These are phyloP conservation scores for Aspergillus quadricinctus DNA, from an alignment of 2,329 filamentous ascomycete genomes.

Conservation along the genomic window DNA sequence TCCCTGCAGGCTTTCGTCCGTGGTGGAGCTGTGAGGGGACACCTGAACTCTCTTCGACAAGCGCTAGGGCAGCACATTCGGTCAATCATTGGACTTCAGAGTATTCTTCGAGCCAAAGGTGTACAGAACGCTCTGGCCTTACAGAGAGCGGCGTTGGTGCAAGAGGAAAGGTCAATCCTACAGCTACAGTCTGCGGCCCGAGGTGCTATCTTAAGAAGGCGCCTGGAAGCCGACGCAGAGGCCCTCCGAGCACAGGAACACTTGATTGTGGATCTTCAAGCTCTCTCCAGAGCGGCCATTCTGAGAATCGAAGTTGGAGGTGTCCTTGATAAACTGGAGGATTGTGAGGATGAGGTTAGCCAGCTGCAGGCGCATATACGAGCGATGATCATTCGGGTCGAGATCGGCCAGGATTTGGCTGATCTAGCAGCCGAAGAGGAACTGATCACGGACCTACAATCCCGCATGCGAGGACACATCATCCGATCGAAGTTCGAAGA, in stretches of 20 bases:
- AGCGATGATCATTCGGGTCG: slow-evolving; percentile 71
- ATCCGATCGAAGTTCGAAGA: slow-evolving; percentile 73
- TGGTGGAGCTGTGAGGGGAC: slow-evolving; percentile 30
- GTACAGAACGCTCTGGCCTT: slow-evolving; percentile 28
- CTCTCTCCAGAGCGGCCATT: slow-evolving; percentile 38
- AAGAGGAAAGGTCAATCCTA: slow-evolving; percentile 42
- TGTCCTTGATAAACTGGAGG: slow-evolving; percentile 66
- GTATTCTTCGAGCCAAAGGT: slow-evolving; percentile 27
- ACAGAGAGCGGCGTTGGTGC: slow-evolving; percentile 37
- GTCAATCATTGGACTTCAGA: slow-evolving; percentile 31
- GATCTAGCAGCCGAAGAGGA: slow-evolving; percentile 81
- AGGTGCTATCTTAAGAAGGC: slow-evolving; percentile 33
- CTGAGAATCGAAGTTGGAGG: slow-evolving; percentile 37
- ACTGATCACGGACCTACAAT: slow-evolving; percentile 69
- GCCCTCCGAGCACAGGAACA: slow-evolving; percentile 28
- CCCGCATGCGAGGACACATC: slow-evolving; percentile 66
- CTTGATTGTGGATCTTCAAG: slow-evolving; percentile 35
- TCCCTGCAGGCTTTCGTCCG: slow-evolving; percentile 45
- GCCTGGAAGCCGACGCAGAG: slow-evolving; percentile 26
- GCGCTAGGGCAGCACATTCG: slow-evolving; percentile 25
- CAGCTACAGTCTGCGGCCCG: slow-evolving; percentile 52
- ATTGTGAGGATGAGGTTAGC: slow-evolving; percentile 62
- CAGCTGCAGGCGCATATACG: slow-evolving; percentile 71
- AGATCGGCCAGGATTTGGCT: slow-evolving; percentile 68
- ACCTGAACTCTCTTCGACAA: slow-evolving; percentile 22